Evolutionary conservation across 2,329 filamentous ascomycete genomes (phyloP), one percentile per base, ranked within the genome.

Genomic region (Exophiala bonariae): DNA sequence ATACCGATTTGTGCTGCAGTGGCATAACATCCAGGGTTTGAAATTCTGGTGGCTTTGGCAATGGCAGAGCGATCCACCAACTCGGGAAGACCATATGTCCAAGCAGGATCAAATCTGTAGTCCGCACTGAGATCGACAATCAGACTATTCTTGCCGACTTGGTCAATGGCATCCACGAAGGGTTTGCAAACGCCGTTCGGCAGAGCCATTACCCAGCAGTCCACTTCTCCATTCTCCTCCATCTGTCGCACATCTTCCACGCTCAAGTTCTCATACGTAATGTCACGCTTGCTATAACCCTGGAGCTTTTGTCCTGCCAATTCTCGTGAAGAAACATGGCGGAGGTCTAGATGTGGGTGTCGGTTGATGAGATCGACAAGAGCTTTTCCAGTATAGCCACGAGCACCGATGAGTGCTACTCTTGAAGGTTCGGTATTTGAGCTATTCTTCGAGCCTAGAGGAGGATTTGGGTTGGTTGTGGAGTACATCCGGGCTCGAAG

Each of bases 171-270:
- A 55, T 97, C 89, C 8, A 97, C 86, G 59, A 86, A 99, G 0
- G 93, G 91, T 72, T 90, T 87, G 81, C 89, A 96, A 40, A 96
- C 89, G 52, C 89, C 88, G 63, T 97, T 99, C 35, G 92, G 93
- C 22, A 97, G 82, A 28, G 93, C 93, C 88, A 97, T 93, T 35
- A 97, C 88, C 91, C 91, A 97, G 72, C 88, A 93, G 73, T 97
- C 92, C 40, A 97, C 84, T 61, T 91, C 82, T 41, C 87, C 87
- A 23, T 85, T 82, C 65, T 87, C 84, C 54, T 93, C 88, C 81
- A 97, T 89, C 48, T 83, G 79, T 54, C 83, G 82, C 10, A 96
- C 85, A 58, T 97, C 92, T 57, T 97, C 92, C 5, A 89, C 81
- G 46, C 81, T 84, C 35, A 97, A 76, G 66, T 90, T 96, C 69